Evolutionary conservation across 345 rosid species (phyloP), one percentile per base, ranked within the genome.

Genomic region (Ceriops zippeliana): DNA sequence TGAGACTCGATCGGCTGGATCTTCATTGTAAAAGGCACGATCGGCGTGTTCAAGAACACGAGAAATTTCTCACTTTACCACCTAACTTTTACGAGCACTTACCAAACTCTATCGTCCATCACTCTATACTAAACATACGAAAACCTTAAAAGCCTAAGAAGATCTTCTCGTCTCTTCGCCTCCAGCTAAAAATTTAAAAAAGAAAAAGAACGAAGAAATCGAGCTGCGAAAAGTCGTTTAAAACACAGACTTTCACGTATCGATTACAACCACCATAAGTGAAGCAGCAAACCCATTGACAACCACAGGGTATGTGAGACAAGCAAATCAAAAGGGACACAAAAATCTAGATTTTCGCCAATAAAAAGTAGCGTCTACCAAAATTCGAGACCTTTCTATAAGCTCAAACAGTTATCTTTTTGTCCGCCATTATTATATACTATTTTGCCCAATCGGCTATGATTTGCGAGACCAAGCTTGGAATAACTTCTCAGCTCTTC

Each of bases 1-100:
- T 70, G 71, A 37, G 70, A 80, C 68, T 88, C 87, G 56, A 92
- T 75, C 63, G 98, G 98, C 74, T 87, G 98, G 67, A 92, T 84
- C 89, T 85, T 92, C 97, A 82, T 83, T 16, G 80, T 79, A 37
- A 70, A 84, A 58, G 89, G 88, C 83, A 85, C 75, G 69, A 52
- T 63, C 66, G 58, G 71, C 70, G 73, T 46, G 62, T 66, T 52
- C 73, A 63, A 61, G 42, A 52, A 57, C 49, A 38, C 27, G 37
- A 52, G 51, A 61, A 61, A 47, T 24, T 52, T 34, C 66, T 52
- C 46, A 2, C 58, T 1, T n/a, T 20, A 13, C 42, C 47, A 28
- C 62, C 64, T n/a, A 52, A 26, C 72, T 24, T 63, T 60, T 13
- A 46, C 38, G 27, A 53, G 9, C 16, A 61, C 24, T 27, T 27